These are phyloP conservation scores for Yarrowia phangngaensis DNA, from an alignment of 805 yeast species.

Conservation along the genomic window DNA sequence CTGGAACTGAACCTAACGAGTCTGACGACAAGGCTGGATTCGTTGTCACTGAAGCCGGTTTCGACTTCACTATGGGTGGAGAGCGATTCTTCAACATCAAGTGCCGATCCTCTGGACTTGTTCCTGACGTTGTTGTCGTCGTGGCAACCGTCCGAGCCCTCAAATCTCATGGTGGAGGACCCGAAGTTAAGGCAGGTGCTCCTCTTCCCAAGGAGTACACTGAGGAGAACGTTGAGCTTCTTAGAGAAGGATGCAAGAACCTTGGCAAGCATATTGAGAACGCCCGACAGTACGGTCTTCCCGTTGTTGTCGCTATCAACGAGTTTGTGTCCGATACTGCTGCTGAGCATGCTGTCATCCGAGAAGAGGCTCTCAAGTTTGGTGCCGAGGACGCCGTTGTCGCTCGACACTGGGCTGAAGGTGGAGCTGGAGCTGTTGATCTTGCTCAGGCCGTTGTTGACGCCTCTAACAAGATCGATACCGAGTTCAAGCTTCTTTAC, in stretches of 20 bases:
- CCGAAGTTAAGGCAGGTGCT: slow-evolving; percentile 92
- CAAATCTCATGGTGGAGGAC: slow-evolving; percentile 95
- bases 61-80: slow-evolving; percentile 99
- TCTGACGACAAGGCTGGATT: slow-evolving; percentile 53
- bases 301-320: slow-evolving; percentile 93
- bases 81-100: slow-evolving; percentile 95
- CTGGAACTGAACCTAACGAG: slow-evolving; percentile 57
- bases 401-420: slow-evolving; percentile 92
- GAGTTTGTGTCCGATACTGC: slow-evolving; percentile 76
- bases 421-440: slow-evolving; percentile 83
- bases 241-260: slow-evolving; percentile 78
- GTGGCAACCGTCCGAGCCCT: slow-evolving; percentile 96
- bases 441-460: slow-evolving; percentile 79
- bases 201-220: slow-evolving; percentile 78
- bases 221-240: slow-evolving; percentile 74
- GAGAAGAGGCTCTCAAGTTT: slow-evolving; percentile 72
- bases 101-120: slow-evolving; percentile 87
- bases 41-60: slow-evolving; percentile 96
- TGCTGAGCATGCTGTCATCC: slow-evolving; percentile 74
- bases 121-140: slow-evolving; percentile 85
- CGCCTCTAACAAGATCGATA: slow-evolving; percentile 53
- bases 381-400: slow-evolving; percentile 92
- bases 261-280: slow-evolving; percentile 86
- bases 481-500: slow-evolving; percentile 62
- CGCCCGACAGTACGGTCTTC: slow-evolving; percentile 79